Evolutionary conservation across 2,329 filamentous ascomycete genomes (phyloP), one percentile per base, ranked within the genome.

Genomic region (Aureobasidium melanogenum): DNA sequence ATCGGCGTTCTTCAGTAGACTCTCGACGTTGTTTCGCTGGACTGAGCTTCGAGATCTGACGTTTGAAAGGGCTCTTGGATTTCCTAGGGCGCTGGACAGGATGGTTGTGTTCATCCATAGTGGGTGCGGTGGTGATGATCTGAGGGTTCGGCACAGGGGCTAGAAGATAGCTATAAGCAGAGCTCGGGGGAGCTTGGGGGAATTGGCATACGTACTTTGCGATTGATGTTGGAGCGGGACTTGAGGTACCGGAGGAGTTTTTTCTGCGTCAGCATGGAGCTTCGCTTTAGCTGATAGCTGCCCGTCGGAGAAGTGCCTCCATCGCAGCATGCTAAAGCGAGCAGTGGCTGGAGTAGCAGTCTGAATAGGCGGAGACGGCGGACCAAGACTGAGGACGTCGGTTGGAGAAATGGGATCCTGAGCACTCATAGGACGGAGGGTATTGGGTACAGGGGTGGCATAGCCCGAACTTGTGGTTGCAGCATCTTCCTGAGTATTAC

Each of bases 41-140:
- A 5, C 56, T 61, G 48, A 76, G 69, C 56, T 72, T 75, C 46
- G 67, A 69, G 61, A 73, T 74, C 51, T 73, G 67, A 19, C 65
- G 62, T 41, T 63, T 65, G 51, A 65, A 63, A 17, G 63, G 64
- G 15, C 44, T 62, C 34, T 62, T 63, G 36, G 58, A 36, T 46
- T 63, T 63, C 60, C 63, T 63, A 4, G 51, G 15, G n/a, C 54
- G 41, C n/a, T 56, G 24, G 15, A 68, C 64, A 72, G 76, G 5
- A 17, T 64, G 52, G 7, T 30, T 52, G 17, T 32, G 39, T 17
- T 63, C 79, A 66, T 77, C 75, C 54, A 86, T 82, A 9, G 91
- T 94, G 10, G 94, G 92, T 17, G 92, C 89, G 12, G 93, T 97
- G 54, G 89, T 96, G 73, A 97, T 94, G 71, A 97, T 97, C 22